Conservation (phyloP, 257 asterid species). For the Salvia rosmarinus region DNA sequence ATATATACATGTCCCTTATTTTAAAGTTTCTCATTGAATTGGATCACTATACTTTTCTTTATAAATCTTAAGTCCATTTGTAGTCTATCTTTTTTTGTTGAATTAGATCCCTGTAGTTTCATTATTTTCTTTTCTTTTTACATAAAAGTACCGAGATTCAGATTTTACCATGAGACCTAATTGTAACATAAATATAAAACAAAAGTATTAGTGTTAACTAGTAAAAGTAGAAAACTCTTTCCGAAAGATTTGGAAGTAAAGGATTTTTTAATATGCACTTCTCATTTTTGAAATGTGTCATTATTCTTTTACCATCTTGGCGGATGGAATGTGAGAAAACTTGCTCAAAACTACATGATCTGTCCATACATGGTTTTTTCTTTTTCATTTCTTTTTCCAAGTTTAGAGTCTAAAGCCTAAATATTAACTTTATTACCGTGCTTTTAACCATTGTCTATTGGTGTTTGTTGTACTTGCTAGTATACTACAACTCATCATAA, state of each 20-base stretch:
- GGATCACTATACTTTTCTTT: background rate
- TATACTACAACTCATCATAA: too few species aligned
- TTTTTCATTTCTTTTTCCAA: background rate
- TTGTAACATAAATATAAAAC: too few species aligned
- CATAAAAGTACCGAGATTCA: background rate
- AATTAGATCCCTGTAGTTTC: too few species aligned
- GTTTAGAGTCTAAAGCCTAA: conserved; percentile 4
- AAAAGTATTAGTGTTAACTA: background rate
- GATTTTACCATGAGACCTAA: background rate
- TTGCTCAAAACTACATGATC: background rate
- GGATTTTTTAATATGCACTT: background rate
- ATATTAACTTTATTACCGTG: background rate
- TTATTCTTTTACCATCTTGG: background rate
- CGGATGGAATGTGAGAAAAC: background rate
- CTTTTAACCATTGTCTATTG: conserved; percentile 12
- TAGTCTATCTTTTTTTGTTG: too few species aligned
- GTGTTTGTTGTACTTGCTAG: too few species aligned
- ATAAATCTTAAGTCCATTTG: too few species aligned
- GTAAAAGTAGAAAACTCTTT: background rate
- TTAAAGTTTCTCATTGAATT: background rate
- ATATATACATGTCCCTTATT: background rate
- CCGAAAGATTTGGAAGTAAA: background rate
- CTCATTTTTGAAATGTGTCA: background rate
- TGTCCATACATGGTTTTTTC: background rate
- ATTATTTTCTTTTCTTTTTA: too few species aligned